These are phyloP conservation scores for Orobanche coerulescens DNA, from an alignment of 257 asterid genomes.

Conservation along the genomic window DNA sequence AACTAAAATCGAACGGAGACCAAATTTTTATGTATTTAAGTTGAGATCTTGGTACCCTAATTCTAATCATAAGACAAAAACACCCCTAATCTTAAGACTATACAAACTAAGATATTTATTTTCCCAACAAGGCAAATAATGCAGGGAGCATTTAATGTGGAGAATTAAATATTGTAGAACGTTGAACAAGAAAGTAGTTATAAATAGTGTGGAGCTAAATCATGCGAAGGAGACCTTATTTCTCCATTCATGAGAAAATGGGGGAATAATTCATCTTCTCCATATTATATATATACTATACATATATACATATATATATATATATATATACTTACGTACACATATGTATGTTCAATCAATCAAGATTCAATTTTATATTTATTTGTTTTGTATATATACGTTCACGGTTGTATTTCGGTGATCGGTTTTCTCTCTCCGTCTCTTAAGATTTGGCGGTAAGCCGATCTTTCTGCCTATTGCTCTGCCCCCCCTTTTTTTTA, in stretches of 20 bases:
- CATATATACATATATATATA: not conserved
- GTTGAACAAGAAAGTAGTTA: slow-evolving; percentile 3
- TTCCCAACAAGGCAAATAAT: too few species aligned
- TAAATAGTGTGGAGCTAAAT: slow-evolving; percentile 30
- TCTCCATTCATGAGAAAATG: slow-evolving; percentile 35
- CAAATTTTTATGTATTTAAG: too few species aligned
- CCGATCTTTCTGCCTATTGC: slow-evolving; percentile 34
- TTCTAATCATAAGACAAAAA: too few species aligned
- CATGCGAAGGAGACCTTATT: slow-evolving; percentile 21
- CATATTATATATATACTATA: too few species aligned
- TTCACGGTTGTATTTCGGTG: slow-evolving; percentile 25
- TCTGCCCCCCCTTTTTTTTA: slow-evolving; percentile 15
- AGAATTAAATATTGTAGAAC: not conserved
- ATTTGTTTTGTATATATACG: not conserved
- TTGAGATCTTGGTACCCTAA: too few species aligned
- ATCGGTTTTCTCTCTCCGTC: slow-evolving; percentile 33
- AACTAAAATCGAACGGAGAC: too few species aligned
- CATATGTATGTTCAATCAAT: slow-evolving; percentile 7
- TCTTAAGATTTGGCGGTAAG: slow-evolving; percentile 48
- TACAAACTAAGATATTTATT: too few species aligned
- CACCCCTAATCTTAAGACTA: too few species aligned
- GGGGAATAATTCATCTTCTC: slow-evolving; percentile 39
- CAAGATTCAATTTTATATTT: not conserved
- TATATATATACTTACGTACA: too few species aligned
- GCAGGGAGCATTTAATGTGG: not conserved